Evolutionary conservation across 768 basidiomycete species (phyloP).

Genomic region (Crassisporium funariophilum): DNA sequence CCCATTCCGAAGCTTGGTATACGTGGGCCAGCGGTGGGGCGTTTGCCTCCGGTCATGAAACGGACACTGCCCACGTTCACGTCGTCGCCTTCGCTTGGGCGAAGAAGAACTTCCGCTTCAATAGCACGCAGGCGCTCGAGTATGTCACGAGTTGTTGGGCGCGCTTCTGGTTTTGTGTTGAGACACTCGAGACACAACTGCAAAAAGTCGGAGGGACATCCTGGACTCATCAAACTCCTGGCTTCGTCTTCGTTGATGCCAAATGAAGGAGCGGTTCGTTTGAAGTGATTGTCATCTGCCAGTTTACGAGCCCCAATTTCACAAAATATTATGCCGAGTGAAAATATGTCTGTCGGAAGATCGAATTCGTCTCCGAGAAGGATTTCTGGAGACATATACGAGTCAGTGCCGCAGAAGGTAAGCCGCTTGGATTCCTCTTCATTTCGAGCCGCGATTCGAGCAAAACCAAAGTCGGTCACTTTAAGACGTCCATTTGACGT

Average conservation of each 20-base stretch:
- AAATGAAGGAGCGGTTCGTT: slow-evolving; percentile 79
- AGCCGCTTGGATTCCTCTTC: slow-evolving; percentile 86
- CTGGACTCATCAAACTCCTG: slow-evolving; percentile 60
- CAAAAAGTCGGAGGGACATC: slow-evolving; percentile 80
- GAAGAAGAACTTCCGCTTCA: slow-evolving; percentile 78
- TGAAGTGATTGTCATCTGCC: slow-evolving; percentile 81
- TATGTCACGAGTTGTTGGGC: slow-evolving; percentile 79
- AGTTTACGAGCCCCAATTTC: slow-evolving; percentile 85
- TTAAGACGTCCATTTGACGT: slow-evolving; percentile 94
- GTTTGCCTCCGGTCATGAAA: slow-evolving; percentile 71
- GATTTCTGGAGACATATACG: slow-evolving; percentile 98
- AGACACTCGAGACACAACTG: slow-evolving; percentile 80
- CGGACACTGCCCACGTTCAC: slow-evolving; percentile 85
- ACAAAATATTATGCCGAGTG: slow-evolving; percentile 89
- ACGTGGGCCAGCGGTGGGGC: slow-evolving; percentile 61
- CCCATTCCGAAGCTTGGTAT: slow-evolving; percentile 88
- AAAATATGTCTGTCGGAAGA: slow-evolving; percentile 93
- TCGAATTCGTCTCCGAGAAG: slow-evolving; percentile 90
- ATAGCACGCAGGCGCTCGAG: slow-evolving; percentile 78
- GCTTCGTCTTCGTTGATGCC: slow-evolving; percentile 79
- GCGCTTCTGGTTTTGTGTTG: slow-evolving; percentile 56
- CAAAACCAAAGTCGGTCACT: slow-evolving; percentile 98
- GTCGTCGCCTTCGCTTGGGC: slow-evolving; percentile 65
- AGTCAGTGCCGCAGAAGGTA: slow-evolving; percentile 88
- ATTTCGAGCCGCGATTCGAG: slow-evolving; percentile 89